These are phyloP conservation scores for Phytophthora ohioensis DNA, from an alignment of 352 stramenopile genomes.

Conservation along the genomic window DNA sequence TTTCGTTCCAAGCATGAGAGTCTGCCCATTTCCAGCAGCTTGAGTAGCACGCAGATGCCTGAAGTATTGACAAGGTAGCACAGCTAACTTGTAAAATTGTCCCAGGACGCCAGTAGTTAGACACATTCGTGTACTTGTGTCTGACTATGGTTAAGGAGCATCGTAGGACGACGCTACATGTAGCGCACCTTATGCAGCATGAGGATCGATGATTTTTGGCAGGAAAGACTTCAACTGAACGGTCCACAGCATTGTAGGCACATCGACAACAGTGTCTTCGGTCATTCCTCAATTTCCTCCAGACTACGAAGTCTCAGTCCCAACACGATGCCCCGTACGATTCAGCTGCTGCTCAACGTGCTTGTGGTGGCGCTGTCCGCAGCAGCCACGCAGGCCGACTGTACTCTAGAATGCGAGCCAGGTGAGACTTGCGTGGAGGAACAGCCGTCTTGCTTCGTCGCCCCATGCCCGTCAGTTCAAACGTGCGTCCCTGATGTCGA, in stretches of 20 bases:
- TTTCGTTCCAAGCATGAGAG: conserved; percentile 5
- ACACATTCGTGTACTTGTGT: neutral
- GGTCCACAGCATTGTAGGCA: no score
- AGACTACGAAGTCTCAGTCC: no score
- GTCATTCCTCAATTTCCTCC: neutral
- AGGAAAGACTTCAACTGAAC: neutral
- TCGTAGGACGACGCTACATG: no score
- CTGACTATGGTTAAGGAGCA: no score
- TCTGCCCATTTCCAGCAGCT: conserved; percentile 18
- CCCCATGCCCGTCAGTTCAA: conserved; percentile 20
- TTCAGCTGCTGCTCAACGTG: conserved; percentile 3
- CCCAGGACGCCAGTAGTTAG: neutral
- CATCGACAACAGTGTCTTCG: neutral
- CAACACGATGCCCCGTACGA: neutral
- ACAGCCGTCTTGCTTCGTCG: conserved; percentile 16
- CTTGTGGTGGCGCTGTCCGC: conserved; percentile 4
- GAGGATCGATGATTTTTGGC: neutral
- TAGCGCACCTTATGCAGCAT: no score
- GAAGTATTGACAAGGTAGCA: neutral
- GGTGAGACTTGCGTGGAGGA: conserved; percentile 12
- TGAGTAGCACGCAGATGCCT: neutral
- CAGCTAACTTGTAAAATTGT: no score
- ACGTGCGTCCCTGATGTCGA: conserved; percentile 11
- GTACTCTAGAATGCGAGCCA: conserved; percentile 12
- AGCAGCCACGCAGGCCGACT: conserved; percentile 1